Conservation (phyloP, 2,329 filamentous ascomycete species). For the Paracoccidioides brasiliensis region DNA sequence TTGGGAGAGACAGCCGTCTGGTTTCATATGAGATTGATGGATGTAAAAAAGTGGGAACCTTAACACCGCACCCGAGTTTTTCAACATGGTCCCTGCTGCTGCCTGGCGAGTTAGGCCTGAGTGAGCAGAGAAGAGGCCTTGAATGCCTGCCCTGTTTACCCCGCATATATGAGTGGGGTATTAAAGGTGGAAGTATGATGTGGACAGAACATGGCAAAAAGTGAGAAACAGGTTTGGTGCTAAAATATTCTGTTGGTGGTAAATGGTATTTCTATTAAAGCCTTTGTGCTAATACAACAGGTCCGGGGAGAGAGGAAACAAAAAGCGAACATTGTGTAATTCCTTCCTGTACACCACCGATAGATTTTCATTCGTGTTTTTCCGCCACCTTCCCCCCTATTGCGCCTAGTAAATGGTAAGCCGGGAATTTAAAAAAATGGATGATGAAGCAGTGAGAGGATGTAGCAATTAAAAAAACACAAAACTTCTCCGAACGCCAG, state of each 20-base stretch:
- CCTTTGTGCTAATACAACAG: not conserved
- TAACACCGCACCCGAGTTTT: not conserved
- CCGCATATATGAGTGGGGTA: no score
- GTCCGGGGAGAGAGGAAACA: not conserved
- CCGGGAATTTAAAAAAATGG: not conserved
- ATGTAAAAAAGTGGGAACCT: not conserved
- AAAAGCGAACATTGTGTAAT: not conserved
- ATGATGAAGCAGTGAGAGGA: not conserved
- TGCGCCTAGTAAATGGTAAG: not conserved
- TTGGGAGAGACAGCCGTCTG: no score
- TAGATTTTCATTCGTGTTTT: not conserved
- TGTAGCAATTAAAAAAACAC: no score
- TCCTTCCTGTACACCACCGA: not conserved
- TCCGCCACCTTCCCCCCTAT: not conserved
- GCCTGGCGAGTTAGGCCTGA: not conserved
- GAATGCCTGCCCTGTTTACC: not conserved
- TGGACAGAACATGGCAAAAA: not conserved
- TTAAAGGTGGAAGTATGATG: no score
- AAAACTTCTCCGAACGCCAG: not conserved
- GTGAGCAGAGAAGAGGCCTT: not conserved
- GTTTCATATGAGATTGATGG: no score
- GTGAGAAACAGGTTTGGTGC: not conserved
- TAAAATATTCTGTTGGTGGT: not conserved
- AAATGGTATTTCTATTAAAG: not conserved
- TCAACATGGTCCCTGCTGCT: not conserved